Percentiles rank a stretch among this genome's conserved stretches.
phyloP scores from a whole-genome alignment of 352 stramenopile genomes.

The Globisporangium cystogenes region DNA sequence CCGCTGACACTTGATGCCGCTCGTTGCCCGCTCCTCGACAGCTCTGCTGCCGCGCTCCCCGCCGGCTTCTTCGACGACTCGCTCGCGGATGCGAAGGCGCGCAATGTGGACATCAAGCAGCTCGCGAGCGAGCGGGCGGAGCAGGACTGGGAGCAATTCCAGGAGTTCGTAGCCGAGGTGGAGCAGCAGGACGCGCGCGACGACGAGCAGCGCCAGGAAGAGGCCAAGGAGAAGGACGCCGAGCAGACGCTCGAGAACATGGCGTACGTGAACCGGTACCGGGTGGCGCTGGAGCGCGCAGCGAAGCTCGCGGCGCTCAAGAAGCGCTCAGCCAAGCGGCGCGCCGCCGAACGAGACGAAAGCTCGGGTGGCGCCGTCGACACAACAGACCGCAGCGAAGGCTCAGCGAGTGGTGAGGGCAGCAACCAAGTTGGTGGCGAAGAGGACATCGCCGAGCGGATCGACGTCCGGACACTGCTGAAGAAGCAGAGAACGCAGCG shows the following conservation, averaged over 20 bases:
- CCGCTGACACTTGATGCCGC: too few relatives aligned
- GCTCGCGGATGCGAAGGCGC: constrained; percentile 40
- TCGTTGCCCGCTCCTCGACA: too few relatives aligned
- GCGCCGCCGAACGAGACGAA: neutral
- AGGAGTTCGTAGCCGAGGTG: constrained; percentile 51
- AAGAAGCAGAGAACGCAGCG: constrained; percentile 13
- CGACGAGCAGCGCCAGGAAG: constrained; percentile 25
- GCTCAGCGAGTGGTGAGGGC: too few relatives aligned
- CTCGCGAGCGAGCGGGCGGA: constrained; percentile 32
- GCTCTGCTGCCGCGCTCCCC: constrained; percentile 4
- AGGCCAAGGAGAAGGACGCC: constrained; percentile 35
- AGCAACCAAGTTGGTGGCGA: neutral
- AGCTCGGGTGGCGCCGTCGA: neutral
- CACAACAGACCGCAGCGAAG: too few relatives aligned
- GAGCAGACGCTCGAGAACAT: constrained; percentile 62
- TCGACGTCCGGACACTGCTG: constrained; percentile 12
- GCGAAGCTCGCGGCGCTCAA: constrained; percentile 12
- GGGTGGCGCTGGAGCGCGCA: constrained; percentile 37
- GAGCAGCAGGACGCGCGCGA: constrained; percentile 37
- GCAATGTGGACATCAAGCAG: constrained; percentile 40
- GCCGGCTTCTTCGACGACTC: constrained; percentile 48
- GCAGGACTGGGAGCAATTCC: constrained; percentile 55
- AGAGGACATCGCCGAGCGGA: neutral
- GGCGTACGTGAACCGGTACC: constrained; percentile 61
- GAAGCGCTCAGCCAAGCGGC: constrained; percentile 16